Evolutionary conservation across 192 early-diverging fungal genomes (phyloP), one percentile per base, ranked within the genome.

Genomic region (Podila verticillata): DNA sequence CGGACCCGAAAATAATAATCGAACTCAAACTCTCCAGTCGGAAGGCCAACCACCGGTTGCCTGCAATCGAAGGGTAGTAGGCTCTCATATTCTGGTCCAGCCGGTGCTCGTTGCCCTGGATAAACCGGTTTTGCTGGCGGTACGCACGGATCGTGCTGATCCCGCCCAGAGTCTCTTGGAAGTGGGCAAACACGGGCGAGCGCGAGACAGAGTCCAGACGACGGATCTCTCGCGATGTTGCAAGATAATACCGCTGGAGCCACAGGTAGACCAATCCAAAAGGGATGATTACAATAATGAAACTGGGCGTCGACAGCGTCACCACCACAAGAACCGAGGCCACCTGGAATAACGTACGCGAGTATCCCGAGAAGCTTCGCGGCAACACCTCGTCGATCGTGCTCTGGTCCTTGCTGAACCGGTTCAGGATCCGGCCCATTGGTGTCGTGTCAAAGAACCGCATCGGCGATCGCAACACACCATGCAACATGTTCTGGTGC

Each of bases 191-290:
- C 6, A 96, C 87, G 2, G 95, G 95, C 15, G 89, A 91, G 12
- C 93, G 86, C 7, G 92, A 88, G 31, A 92, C 85, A 48, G 82
- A 80, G 7, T 82, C 93, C 22, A 98, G 82, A 22, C 97, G 91
- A 82, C 97, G 95, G 62, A 97, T 86, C 81, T 98, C 97, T 32
- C 97, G 89, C 5, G 94, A 93, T 1, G 92, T 86, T 17, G 84
- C 79, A n/a, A 95, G 73, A 72, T 93, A 97, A 56, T 89, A 89
- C 3, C 75, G 54, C 57, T 89, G 89, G 31, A 96, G 73, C 60
- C 85, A 74, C 8, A 86, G 77, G 69, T 94, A 96, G 7, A 91
- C 31, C 12, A 83, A 13, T 90, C 93, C 35, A 70, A 85, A 63
- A 0, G 82, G 59, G 7, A 91, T 87, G 51, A 97, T 84, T 29